phyloP scores from a whole-genome alignment of 352 stramenopile genomes.

The Globisporangium viniferum region DNA sequence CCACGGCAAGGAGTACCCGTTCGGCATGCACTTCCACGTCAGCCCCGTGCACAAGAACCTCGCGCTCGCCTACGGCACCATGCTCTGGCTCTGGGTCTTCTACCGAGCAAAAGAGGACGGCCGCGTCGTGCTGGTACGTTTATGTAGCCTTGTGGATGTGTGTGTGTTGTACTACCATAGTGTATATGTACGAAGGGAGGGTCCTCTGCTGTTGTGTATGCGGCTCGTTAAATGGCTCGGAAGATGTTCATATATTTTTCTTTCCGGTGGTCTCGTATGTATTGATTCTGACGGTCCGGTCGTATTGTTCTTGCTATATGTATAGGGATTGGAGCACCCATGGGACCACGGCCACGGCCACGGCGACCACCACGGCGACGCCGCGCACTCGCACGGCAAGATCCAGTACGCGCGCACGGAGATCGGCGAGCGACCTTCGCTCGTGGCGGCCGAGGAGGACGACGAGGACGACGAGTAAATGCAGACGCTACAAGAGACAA shows the following conservation, averaged over 20 bases:
- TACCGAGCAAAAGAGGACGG: slow-evolving; percentile 88
- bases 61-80: slow-evolving; percentile 80
- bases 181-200: not conserved
- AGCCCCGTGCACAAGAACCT: slow-evolving; percentile 87
- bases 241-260: not conserved
- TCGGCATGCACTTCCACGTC: slow-evolving; percentile 89
- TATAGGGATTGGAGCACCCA: slow-evolving; percentile 79
- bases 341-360: slow-evolving; percentile 71
- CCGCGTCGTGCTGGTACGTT: slow-evolving; percentile 64
- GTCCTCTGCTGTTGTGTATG: not conserved
- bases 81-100: slow-evolving; percentile 91
- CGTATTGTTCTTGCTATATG: not conserved
- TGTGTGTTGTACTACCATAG: not conserved
- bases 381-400: slow-evolving; percentile 29
- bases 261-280: slow-evolving; percentile 17
- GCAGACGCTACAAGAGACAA: not conserved
- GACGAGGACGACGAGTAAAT: slow-evolving; percentile 43
- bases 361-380: slow-evolving; percentile 28
- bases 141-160: not conserved
- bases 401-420: slow-evolving; percentile 69
- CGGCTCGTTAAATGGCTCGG: not conserved
- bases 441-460: slow-evolving; percentile 47
- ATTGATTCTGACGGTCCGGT: slow-evolving; percentile 1
- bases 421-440: slow-evolving; percentile 53
- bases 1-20: slow-evolving; percentile 61